Conservation (phyloP, 768 basidiomycete species). For the Russula compacta region DNA sequence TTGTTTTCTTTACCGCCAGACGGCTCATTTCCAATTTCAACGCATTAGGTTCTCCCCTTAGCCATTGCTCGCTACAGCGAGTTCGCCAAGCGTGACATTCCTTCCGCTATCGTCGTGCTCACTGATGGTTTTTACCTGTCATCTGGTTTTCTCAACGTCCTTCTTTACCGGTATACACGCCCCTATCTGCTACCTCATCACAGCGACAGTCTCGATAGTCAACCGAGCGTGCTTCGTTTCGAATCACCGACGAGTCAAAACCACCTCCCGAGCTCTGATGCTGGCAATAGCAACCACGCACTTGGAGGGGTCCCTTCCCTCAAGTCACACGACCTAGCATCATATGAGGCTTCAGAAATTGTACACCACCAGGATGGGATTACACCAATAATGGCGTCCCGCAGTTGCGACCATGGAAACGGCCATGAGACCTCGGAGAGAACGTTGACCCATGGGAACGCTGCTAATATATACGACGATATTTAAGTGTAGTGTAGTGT, state of each 20-base stretch:
- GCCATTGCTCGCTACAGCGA: conserved; percentile 32
- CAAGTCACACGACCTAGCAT: background rate
- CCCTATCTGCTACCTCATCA: conserved; percentile 31
- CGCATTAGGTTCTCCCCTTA: conserved; percentile 31
- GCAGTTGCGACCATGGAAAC: background rate
- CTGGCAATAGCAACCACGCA: background rate
- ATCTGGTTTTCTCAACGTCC: conserved; percentile 39
- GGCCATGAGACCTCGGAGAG: background rate
- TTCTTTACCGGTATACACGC: conserved; percentile 32
- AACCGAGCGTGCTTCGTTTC: background rate
- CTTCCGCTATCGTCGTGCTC: conserved; percentile 33
- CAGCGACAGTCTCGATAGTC: background rate
- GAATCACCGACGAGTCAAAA: background rate
- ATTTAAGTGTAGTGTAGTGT: background rate
- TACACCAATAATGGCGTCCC: background rate
- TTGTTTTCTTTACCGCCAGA: background rate
- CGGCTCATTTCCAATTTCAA: background rate
- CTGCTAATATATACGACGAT: background rate
- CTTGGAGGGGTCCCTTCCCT: background rate
- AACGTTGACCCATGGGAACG: background rate
- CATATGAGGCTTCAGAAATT: background rate
- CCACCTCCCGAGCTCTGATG: background rate
- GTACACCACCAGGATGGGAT: background rate
- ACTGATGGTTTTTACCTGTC: conserved; percentile 34
- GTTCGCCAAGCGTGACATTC: conserved; percentile 26